These are phyloP conservation scores for Cryptosporidium muris DNA, from an alignment of 169 alveolate species.

Conservation along the genomic window DNA sequence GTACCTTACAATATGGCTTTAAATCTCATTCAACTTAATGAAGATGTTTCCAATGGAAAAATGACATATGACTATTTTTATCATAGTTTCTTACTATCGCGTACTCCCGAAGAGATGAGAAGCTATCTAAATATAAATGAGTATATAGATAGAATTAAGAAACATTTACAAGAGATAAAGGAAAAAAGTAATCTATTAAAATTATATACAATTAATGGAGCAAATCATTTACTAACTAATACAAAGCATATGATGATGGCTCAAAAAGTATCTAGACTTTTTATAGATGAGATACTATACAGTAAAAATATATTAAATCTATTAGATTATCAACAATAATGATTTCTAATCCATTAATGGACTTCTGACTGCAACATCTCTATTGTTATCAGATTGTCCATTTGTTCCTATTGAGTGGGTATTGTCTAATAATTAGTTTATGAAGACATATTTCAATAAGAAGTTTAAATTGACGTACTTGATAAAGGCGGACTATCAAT, in stretches of 20 bases:
- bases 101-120: too few species aligned
- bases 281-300: constrained; percentile 12
- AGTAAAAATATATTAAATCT: background rate
- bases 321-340: background rate
- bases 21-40: constrained; percentile 25
- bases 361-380: background rate
- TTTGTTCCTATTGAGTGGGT: background rate
- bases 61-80: too few species aligned
- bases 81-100: too few species aligned
- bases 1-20: constrained; percentile 57
- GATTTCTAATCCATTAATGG: background rate
- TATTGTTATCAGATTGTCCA: background rate
- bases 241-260: constrained; percentile 58
- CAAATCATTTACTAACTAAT: constrained; percentile 39
- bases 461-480: too few species aligned
- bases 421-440: too few species aligned
- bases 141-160: background rate
- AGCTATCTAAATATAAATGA: background rate
- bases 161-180: background rate
- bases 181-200: background rate
- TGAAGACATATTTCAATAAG: too few species aligned
- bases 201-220: constrained; percentile 9
- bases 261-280: constrained; percentile 19
- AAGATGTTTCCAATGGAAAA: background rate
- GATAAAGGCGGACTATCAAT: too few species aligned